Conservation (phyloP, 176 grass and related monocot genomes). For the Miscanthus lutarioriparius region DNA sequence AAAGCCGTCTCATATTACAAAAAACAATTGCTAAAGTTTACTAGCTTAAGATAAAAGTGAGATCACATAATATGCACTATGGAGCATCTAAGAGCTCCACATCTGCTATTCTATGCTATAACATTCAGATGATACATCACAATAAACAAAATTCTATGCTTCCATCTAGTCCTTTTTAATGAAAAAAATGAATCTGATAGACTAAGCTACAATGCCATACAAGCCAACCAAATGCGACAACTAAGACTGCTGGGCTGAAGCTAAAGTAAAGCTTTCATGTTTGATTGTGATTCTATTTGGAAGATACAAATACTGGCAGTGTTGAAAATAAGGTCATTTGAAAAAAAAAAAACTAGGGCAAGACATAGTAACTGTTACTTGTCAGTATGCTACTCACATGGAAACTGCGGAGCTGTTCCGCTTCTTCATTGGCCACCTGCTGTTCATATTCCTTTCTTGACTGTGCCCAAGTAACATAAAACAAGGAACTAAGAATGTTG, state of each 20-base stretch:
- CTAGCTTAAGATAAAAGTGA: neutral
- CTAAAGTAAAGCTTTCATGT: neutral
- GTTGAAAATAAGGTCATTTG: neutral
- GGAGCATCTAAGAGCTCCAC: neutral
- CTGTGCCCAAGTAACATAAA: conserved; percentile 48
- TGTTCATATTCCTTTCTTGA: conserved; percentile 85
- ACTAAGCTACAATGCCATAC: neutral
- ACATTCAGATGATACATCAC: neutral
- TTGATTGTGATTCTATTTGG: neutral
- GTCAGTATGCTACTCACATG: conserved; percentile 53
- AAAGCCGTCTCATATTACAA: neutral
- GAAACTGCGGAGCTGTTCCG: conserved; percentile 78
- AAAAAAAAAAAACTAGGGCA: neutral
- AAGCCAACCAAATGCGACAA: neutral
- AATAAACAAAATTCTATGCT: neutral
- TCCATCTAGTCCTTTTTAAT: neutral
- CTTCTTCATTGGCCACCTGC: conserved; percentile 80
- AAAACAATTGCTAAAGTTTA: neutral
- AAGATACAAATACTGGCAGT: neutral
- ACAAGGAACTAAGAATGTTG: conserved; percentile 24
- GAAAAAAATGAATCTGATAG: conserved; percentile 16
- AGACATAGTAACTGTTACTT: neutral
- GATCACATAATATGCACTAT: too few relatives aligned
- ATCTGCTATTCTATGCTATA: neutral
- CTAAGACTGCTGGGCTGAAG: neutral